Percentiles rank a stretch among this genome's conserved stretches.
These are phyloP conservation scores for Kwoniella heveanensis DNA, from an alignment of 768 basidiomycete species.

Conservation along the genomic window DNA sequence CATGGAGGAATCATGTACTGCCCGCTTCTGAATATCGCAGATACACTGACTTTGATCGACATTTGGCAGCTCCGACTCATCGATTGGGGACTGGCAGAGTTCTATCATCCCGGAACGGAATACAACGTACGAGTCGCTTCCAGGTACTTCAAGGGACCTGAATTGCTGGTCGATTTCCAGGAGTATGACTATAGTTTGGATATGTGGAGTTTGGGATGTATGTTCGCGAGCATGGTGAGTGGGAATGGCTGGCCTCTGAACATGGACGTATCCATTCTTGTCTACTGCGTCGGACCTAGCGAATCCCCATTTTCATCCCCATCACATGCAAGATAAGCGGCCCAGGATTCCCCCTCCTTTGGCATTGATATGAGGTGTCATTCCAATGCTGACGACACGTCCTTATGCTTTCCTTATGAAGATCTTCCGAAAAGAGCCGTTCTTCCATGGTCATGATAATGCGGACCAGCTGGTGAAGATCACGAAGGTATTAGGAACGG, in stretches of 20 bases:
- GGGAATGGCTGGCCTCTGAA: too few relatives aligned
- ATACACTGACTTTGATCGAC: too few relatives aligned
- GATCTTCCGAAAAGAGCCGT: constrained; percentile 99
- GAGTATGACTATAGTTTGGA: constrained; percentile 97
- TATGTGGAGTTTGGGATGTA: constrained; percentile 99
- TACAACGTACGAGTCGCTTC: constrained; percentile 98
- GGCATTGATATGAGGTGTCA: too few relatives aligned
- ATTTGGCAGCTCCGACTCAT: constrained; percentile 78
- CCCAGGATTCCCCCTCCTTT: too few relatives aligned
- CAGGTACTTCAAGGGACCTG: constrained; percentile 97
- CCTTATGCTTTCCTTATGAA: constrained; percentile 55
- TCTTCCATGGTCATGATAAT: constrained; percentile 99
- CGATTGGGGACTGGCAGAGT: constrained; percentile 98
- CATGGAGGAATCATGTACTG: too few relatives aligned
- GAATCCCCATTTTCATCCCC: too few relatives aligned
- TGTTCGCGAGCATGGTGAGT: constrained; percentile 96
- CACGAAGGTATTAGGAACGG: constrained; percentile 94
- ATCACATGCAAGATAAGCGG: too few relatives aligned
- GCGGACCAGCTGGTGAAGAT: constrained; percentile 98
- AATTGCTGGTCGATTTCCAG: constrained; percentile 94
- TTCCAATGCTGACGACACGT: too few relatives aligned
- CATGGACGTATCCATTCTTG: too few relatives aligned
- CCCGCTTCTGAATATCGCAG: too few relatives aligned
- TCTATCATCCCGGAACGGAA: constrained; percentile 95
- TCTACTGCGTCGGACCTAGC: too few relatives aligned